Percentiles rank a stretch among this genome's conserved stretches.
Conservation (phyloP, 331 rosid species). For the Stylosanthes scabra region DNA sequence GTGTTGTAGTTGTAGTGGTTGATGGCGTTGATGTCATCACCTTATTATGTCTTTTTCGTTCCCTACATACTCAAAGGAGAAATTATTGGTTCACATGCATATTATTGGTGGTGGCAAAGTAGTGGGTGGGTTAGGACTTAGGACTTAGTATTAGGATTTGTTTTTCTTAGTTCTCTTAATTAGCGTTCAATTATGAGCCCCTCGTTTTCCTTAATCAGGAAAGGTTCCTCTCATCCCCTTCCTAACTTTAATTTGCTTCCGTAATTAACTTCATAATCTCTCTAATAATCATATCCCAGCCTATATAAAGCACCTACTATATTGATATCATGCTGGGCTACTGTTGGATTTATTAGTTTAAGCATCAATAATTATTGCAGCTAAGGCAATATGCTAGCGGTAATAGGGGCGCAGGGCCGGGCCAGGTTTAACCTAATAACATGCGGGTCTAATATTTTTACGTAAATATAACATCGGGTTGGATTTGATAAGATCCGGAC, state of each 20-base stretch:
- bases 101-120: constrained; percentile 17
- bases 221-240: constrained; percentile 6
- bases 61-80: constrained; percentile 54
- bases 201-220: constrained; percentile 55
- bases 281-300: background rate
- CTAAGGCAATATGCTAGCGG: too few relatives aligned
- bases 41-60: constrained; percentile 56
- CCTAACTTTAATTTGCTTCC: background rate
- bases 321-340: background rate
- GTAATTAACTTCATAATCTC: background rate
- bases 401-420: too few relatives aligned
- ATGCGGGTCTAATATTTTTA: too few relatives aligned
- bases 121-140: constrained; percentile 40
- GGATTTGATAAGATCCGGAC: too few relatives aligned
- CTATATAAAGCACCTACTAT: background rate
- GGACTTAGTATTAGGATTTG: constrained; percentile 7
- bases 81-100: constrained; percentile 36
- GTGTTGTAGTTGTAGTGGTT: constrained; percentile 44
- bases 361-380: too few relatives aligned
- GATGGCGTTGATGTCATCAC: constrained; percentile 45
- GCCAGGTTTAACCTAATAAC: too few relatives aligned
- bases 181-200: constrained; percentile 18
- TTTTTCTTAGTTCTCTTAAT: constrained; percentile 24
- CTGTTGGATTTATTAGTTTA: too few relatives aligned
- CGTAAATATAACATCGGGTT: too few relatives aligned